Evolutionary conservation across 2,329 filamentous ascomycete species (phyloP).

Genomic region (Apiospora hydei): DNA sequence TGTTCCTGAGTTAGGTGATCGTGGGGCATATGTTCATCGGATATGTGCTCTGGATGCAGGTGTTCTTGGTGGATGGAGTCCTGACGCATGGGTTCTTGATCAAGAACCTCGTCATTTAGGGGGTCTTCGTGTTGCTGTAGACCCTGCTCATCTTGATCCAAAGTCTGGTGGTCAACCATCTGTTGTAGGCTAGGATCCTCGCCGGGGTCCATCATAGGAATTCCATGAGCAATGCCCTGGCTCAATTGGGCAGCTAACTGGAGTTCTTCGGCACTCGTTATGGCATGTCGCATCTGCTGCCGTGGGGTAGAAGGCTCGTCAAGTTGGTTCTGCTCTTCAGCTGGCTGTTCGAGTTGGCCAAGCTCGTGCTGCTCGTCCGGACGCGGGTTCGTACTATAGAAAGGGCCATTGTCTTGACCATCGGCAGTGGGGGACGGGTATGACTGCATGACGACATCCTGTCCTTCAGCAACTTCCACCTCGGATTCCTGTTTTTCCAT

Average conservation of each 20-base stretch:
- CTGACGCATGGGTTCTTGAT: slow-evolving; percentile 24
- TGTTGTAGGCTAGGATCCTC: slow-evolving; percentile 52
- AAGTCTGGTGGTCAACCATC: slow-evolving; percentile 44
- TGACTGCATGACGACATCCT: slow-evolving; percentile 40
- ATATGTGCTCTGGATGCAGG: slow-evolving; percentile 21
- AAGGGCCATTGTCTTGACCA: slow-evolving; percentile 50
- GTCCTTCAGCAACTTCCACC: slow-evolving; percentile 15
- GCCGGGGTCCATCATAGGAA: slow-evolving; percentile 53
- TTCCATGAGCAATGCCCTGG: slow-evolving; percentile 60
- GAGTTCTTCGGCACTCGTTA: slow-evolving; percentile 59
- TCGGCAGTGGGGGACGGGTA: slow-evolving; percentile 58
- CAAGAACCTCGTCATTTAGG: slow-evolving; percentile 28
- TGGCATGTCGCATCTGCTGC: slow-evolving; percentile 51
- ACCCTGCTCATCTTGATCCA: slow-evolving; percentile 27
- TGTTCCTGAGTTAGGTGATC: slow-evolving; percentile 27
- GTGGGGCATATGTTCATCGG: slow-evolving; percentile 21
- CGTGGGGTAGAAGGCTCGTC: slow-evolving; percentile 48
- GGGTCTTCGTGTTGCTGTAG: slow-evolving; percentile 33
- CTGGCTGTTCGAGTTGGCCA: slow-evolving; percentile 29
- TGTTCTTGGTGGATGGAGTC: slow-evolving; percentile 25
- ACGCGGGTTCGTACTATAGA: slow-evolving; percentile 46
- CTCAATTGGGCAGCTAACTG: slow-evolving; percentile 66
- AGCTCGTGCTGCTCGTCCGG: slow-evolving; percentile 36
- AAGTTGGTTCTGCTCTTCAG: slow-evolving; percentile 36
- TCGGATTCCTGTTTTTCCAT: slow-evolving; percentile 12